Evolutionary conservation across 768 basidiomycete genomes (phyloP), one percentile per base, ranked within the genome.

Genomic region (Multifurca ochricompacta): DNA sequence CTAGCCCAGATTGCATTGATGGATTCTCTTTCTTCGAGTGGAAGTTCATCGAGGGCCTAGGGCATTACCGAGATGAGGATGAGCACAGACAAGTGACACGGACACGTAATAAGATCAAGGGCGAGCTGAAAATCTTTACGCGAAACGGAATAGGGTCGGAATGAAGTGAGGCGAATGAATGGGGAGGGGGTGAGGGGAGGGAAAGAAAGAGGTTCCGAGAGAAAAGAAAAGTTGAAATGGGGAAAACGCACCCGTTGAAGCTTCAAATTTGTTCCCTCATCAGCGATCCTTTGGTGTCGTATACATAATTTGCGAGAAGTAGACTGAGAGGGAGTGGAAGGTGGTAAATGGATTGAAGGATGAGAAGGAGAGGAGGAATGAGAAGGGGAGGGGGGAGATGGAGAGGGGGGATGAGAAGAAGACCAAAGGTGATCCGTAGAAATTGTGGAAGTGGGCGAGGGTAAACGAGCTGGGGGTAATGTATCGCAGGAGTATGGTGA

Each of bases 1-100:
- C 83, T 91, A 60, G 93, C 88, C 96, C 96, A 99, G 62, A 98
- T 81, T 4, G 87, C 79, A 64, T 85, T 97, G 67, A 97, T 85
- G 28, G 85, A 81, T 66, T 91, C 81, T 39, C 95, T 80, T 59
- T 98, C 95, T 51, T 82, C 76, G 16, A 92, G 71, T 0, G 92
- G 85, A 21, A 99, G 79, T 4, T 83, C 83, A 66, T 99, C 94
- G 45, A 99, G 77, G 6, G 91, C 87, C 95, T 98, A 65, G 18
- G 51, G 53, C 5, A 41, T 3, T 14, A 25, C n/a, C 23, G 35
- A 43, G 6, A 45, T 19, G 13, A 14, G 30, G 18, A 25, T 45
- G 48, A 45, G 52, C 45, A 47, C 14, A 23, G 19, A 4, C 25
- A 18, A 31, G 32, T 18, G 25, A n/a, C 19, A 10, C 16, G 6